Evolutionary conservation across 1,139 yeast species (phyloP).

Genomic region (Suhomyces chickasaworum): DNA sequence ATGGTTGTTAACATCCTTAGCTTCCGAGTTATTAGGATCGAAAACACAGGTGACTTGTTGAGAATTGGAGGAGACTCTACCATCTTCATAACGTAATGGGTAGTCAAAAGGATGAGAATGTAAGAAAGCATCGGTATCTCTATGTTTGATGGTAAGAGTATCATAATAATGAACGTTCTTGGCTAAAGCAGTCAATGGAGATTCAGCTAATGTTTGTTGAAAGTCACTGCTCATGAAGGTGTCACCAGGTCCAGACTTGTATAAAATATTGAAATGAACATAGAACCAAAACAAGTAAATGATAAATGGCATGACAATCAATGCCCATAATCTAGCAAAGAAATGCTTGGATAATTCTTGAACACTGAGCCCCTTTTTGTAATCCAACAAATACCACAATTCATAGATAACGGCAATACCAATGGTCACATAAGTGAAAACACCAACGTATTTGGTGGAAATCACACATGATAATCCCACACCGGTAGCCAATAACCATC

Average conservation of each 20-base stretch:
- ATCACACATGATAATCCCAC: constrained; percentile 85
- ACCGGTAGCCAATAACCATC: constrained; percentile 84
- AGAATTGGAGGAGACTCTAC: constrained; percentile 91
- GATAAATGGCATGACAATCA: constrained; percentile 77
- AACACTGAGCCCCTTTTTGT: constrained; percentile 66
- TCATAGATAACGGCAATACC: constrained; percentile 86
- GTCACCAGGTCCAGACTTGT: constrained; percentile 94
- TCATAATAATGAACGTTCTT: constrained; percentile 77
- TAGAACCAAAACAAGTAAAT: constrained; percentile 92
- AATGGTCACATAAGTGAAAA: constrained; percentile 81
- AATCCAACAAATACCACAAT: constrained; percentile 82
- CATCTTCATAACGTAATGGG: constrained; percentile 94
- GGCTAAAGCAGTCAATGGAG: constrained; percentile 71
- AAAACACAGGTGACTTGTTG: constrained; percentile 86
- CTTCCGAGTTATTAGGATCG: constrained; percentile 26
- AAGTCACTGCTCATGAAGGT: constrained; percentile 89
- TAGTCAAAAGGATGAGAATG: constrained; percentile 77
- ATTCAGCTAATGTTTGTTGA: constrained; percentile 88
- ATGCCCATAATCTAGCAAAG: constrained; percentile 68
- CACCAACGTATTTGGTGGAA: constrained; percentile 94
- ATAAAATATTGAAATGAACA: constrained; percentile 80
- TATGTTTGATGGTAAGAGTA: constrained; percentile 72
- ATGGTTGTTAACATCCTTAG: constrained; percentile 64
- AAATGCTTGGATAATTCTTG: constrained; percentile 67
- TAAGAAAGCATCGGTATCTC: constrained; percentile 69